These are phyloP conservation scores for Venturia aucupariae DNA, from an alignment of 2,329 filamentous ascomycete genomes.

Conservation along the genomic window DNA sequence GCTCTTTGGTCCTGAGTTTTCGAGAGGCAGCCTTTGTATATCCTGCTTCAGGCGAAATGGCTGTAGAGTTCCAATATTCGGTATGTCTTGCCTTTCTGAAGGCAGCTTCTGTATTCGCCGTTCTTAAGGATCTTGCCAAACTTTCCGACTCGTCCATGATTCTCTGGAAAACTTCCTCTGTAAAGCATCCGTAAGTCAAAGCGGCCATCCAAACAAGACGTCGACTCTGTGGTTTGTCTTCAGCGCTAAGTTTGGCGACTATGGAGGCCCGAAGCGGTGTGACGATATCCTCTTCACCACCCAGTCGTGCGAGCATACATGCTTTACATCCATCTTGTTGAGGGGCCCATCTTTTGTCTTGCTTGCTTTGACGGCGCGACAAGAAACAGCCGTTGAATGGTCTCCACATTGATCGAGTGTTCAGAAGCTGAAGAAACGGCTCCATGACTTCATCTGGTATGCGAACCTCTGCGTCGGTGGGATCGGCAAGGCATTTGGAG, in stretches of 20 bases:
- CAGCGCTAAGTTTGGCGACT: background rate
- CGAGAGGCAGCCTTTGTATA: background rate
- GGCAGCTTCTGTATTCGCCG: background rate
- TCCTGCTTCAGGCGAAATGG: background rate
- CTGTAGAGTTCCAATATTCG: background rate
- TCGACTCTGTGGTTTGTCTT: background rate
- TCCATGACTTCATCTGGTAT: background rate
- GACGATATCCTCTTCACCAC: slow-evolving; percentile 10
- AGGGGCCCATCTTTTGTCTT: slow-evolving; percentile 5
- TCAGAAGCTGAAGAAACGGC: background rate
- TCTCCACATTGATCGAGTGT: slow-evolving; percentile 10
- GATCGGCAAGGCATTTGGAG: background rate
- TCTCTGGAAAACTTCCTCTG: background rate
- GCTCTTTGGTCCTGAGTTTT: background rate
- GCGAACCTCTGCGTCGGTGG: background rate
- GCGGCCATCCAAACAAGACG: slow-evolving; percentile 6
- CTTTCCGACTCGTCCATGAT: slow-evolving; percentile 1
- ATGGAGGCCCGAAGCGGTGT: slow-evolving; percentile 6
- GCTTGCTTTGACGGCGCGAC: background rate
- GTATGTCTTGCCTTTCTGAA: background rate
- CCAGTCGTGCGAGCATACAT: slow-evolving; percentile 11
- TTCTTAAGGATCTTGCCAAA: background rate
- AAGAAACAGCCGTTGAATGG: background rate
- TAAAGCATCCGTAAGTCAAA: slow-evolving; percentile 2
- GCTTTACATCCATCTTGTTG: slow-evolving; percentile 12